Evolutionary conservation across 495 filamentous ascomycete genomes (phyloP), one percentile per base, ranked within the genome.

Genomic region (Penicillium waksmanii): DNA sequence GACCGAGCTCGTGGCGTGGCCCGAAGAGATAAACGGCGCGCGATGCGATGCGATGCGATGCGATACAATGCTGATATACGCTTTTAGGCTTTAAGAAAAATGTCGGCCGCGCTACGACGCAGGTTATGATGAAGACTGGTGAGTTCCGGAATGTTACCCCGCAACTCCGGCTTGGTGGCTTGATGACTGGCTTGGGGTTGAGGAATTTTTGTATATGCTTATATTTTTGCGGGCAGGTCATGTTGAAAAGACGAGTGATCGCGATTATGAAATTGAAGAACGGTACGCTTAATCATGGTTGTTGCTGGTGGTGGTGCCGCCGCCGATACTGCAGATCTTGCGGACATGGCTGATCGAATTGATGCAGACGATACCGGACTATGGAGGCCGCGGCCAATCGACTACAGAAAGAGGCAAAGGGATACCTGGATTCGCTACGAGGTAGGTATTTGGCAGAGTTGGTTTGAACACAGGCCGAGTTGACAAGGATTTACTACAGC

Each of bases 81-180:
- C n/a, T 21, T 56, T 46, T 66, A 96, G 95, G 95, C 54, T 97
- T 98, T 79, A 98, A 97, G 84, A 98, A 97, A 74, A 96, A 94
- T 84, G 92, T 96, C 81, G 95, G 95, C 80, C 91, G 95, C 75
- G 94, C 95, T 60, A 96, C 93, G 75, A 97, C 96, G 73, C 94
- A 97, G 87, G 94, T 97, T 55, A 97, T 98, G 93, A 98, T 98
- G 95, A 98, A 97, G 83, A 93, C 95, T 18, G 91, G 89, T 91
- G 69, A 62, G 80, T 68, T 18, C 51, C 43, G 36, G 48, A 56
- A 51, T 64, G 36, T 53, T 64, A 64, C 65, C 64, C 68, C 67
- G 52, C 64, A 65, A 25, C 27, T 31, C 27, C 27, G 27, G 23
- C 23, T 23, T 23, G 27, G 27, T 31, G 27, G 27, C 27, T 31